Base-by-base conservation (phyloP, 2,329 filamentous ascomycete species). In the Fusarium protoensiforme region DNA sequence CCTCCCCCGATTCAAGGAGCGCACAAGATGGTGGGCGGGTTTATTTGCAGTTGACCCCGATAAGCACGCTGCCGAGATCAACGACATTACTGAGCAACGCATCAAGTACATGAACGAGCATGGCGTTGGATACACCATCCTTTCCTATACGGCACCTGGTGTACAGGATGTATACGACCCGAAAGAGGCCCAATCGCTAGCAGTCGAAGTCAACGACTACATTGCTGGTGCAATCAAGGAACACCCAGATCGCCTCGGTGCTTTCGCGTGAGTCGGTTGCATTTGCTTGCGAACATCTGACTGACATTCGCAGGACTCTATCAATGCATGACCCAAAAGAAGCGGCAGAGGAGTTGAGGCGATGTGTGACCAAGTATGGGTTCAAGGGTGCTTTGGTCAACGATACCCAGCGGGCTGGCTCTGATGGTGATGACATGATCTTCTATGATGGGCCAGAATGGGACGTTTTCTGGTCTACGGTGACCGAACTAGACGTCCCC, bases 381-480 rank as follows among this genome's bases (percentile, higher is more conserved):
- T 92, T 92, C 82, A 86, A 89, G 68, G 90, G 91, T 4, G 89
- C 86, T 5, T 81, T 92, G 6, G 85, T 92, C 53, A 91, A 91
- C 75, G 89, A 92, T 77, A 89, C 86, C 3, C 91, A 92, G 76
- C 86, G 87, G 31, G 85, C 88, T 18, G 89, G 89, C 4, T 71
- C 82, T 0, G 87, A 91, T 65, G 90, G 89, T 39, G 88, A 91
- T 64, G 86, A 86, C 27, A 88, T 90, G 83, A 82, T 92, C 78
- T 92, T 92, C 81, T 92, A 92, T 81, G 91, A 92, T 76, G 82
- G 85, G 10, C 84, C 87, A 0, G 85, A 88, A 68, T 93, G 87
- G 85, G 89, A 91, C 72, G 79, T 86, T 24, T 92, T 92, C 84
- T 92, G 90, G 90, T 77, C 84, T 14, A 87, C 86, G 0, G 85